Evolutionary conservation across 2,329 filamentous ascomycete species (phyloP).

Genomic region (Ophiostoma piceae): DNA sequence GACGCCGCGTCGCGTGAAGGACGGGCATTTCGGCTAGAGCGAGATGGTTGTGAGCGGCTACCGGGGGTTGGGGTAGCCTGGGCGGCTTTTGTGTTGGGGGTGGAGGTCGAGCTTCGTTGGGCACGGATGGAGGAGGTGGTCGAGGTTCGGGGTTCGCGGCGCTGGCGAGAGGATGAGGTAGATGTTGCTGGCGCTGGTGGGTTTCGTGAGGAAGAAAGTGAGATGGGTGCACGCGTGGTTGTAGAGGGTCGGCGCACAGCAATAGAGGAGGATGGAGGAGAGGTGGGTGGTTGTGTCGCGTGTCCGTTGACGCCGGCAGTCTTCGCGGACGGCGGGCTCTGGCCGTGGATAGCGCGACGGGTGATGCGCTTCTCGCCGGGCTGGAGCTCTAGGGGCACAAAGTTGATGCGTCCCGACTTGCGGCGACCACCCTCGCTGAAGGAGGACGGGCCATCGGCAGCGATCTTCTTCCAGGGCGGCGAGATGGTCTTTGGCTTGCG

Average conservation of each 20-base stretch:
- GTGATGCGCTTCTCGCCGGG: constrained; percentile 49
- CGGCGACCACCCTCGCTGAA: constrained; percentile 69
- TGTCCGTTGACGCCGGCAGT: not conserved
- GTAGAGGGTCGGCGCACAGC: constrained; percentile 27
- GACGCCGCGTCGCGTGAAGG: not conserved
- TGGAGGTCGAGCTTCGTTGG: constrained; percentile 30
- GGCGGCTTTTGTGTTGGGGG: constrained; percentile 31
- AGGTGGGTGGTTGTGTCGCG: not conserved
- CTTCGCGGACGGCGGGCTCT: constrained; percentile 36
- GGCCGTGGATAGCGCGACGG: constrained; percentile 40
- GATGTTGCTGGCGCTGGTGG: not conserved
- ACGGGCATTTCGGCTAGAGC: constrained; percentile 28
- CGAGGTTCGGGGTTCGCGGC: constrained; percentile 18
- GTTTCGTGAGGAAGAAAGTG: not conserved
- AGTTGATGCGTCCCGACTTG: constrained; percentile 61
- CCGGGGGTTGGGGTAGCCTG: constrained; percentile 37
- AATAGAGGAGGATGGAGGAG: constrained; percentile 21
- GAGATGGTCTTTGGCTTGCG: constrained; percentile 55
- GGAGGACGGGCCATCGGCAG: constrained; percentile 79
- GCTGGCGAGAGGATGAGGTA: constrained; percentile 27
- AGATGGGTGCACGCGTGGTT: constrained; percentile 31
- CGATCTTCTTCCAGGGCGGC: constrained; percentile 87
- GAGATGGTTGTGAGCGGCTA: constrained; percentile 35
- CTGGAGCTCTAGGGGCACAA: constrained; percentile 49
- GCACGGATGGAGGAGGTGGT: constrained; percentile 3